These are phyloP conservation scores for Erucastrum elatum DNA, from an alignment of 345 rosid species.

Conservation along the genomic window DNA sequence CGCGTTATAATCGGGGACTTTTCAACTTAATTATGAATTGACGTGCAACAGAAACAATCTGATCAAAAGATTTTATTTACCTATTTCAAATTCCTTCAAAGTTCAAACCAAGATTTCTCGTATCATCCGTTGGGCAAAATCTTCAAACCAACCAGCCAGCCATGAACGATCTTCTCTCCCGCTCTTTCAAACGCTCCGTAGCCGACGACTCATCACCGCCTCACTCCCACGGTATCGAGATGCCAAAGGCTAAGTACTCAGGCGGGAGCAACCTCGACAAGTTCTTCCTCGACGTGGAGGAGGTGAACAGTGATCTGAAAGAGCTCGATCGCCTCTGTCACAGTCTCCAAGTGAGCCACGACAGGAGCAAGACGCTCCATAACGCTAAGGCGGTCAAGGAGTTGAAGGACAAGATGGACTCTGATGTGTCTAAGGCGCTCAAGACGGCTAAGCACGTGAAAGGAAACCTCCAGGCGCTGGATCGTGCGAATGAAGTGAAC, in stretches of 20 bases:
- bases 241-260: conserved; percentile 19
- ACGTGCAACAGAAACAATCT: background rate
- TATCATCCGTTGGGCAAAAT: background rate
- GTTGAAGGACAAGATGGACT: conserved; percentile 72
- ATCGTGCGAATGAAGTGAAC: conserved; percentile 69
- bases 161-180: conserved; percentile 82
- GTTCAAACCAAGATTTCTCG: too few species aligned
- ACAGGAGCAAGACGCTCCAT: conserved; percentile 80
- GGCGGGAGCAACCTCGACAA: conserved; percentile 61
- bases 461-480: conserved; percentile 78
- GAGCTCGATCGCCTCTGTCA: conserved; percentile 66
- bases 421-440: conserved; percentile 68
- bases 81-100: background rate
- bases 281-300: conserved; percentile 77
- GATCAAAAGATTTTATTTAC: background rate
- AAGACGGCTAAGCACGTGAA: conserved; percentile 77
- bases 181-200: conserved; percentile 55
- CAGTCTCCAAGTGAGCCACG: conserved; percentile 66
- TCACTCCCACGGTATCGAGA: conserved; percentile 43
- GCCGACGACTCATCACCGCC: conserved; percentile 45
- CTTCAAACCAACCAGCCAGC: conserved; percentile 17
- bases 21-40: background rate
- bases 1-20: too few species aligned
- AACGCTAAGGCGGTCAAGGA: conserved; percentile 73
- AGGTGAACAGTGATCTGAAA: conserved; percentile 62